Conservation (phyloP, 495 filamentous ascomycete genomes). For the Penicillium macrosclerotiorum region DNA sequence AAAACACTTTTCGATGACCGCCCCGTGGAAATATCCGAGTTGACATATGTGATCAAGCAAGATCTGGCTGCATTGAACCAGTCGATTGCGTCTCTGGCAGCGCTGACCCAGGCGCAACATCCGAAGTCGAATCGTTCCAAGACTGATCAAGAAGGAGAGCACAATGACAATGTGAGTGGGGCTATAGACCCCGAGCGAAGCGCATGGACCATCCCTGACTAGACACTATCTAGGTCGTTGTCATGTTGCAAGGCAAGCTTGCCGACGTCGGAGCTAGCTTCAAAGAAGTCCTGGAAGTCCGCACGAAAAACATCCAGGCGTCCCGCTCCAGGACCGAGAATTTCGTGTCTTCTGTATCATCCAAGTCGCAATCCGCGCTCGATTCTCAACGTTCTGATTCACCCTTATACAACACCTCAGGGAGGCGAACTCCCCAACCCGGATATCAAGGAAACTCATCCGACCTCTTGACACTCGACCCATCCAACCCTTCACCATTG, state of each 20-base stretch:
- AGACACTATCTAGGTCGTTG: slow-evolving; percentile 57
- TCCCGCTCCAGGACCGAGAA: slow-evolving; percentile 89
- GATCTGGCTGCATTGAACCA: slow-evolving; percentile 86
- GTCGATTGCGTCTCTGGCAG: slow-evolving; percentile 78
- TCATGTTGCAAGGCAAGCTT: slow-evolving; percentile 88
- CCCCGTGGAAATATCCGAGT: slow-evolving; percentile 93
- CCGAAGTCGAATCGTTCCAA: slow-evolving; percentile 54
- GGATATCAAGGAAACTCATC: slow-evolving; percentile 51
- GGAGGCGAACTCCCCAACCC: slow-evolving; percentile 59
- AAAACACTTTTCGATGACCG: slow-evolving; percentile 97
- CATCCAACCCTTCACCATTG: slow-evolving; percentile 56
- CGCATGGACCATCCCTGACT: slow-evolving; percentile 19
- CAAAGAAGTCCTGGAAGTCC: slow-evolving; percentile 94
- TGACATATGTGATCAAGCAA: slow-evolving; percentile 96
- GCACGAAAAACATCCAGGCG: slow-evolving; percentile 98
- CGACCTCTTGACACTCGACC: slow-evolving; percentile 85
- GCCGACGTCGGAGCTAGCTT: slow-evolving; percentile 93
- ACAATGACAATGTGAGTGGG: slow-evolving; percentile 80
- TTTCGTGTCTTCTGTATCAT: slow-evolving; percentile 86
- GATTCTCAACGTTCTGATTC: slow-evolving; percentile 61
- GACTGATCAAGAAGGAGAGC: slow-evolving; percentile 85
- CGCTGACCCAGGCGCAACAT: slow-evolving; percentile 68
- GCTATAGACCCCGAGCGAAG: not conserved
- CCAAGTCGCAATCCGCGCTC: slow-evolving; percentile 68
- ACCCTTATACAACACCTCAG: slow-evolving; percentile 84